Evolutionary conservation across 805 yeast species (phyloP), one percentile per base, ranked within the genome.

Genomic region (Allodekkera sacchari): DNA sequence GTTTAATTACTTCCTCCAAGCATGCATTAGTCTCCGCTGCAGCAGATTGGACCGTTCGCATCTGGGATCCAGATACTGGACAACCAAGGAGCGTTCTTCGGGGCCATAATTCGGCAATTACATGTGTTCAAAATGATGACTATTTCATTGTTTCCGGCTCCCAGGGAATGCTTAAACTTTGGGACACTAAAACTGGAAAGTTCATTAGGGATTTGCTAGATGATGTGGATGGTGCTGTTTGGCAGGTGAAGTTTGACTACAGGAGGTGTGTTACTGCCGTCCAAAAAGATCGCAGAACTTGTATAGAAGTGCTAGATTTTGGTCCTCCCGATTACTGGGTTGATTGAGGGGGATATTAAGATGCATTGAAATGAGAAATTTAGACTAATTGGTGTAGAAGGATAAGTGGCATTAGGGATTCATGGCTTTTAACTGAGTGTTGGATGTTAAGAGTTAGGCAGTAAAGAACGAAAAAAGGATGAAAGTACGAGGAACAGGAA

Each of bases 161-260:
- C 35, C 94, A 82, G 47, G 72, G 81, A 30, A 82, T 85, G 68
- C 68, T 88, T 45, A 87, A 84, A 57, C 64, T 92, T 29, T 92
- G 96, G 85, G 83, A 88, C 50, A 70, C 85, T 23, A 67, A 73
- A 38, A 75, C 80, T 3, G 97, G 97, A 0, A 66, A 68, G 47
- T 70, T 80, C 38, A 73, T 88, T 2, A 65, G 84, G 34, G 87
- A 85, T 42, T 56, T 92, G 33, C 60, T 88, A 28, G 64, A 71
- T 4, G 88, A 81, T 50, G 77, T 79, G 17, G 68, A 83, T 11
- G 94, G 92, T 7, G 80, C 83, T 23, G 85, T 89, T 22, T 92
- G 98, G 98, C 95, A 92, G 44, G 96, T 89, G 3, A 72, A 81
- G 46, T 84, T 87, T 47, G 94, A 85, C 49, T 74, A 77, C 42